Evolutionary conservation across 2,329 filamentous ascomycete species (phyloP).

Genomic region (Diaporthe eres): DNA sequence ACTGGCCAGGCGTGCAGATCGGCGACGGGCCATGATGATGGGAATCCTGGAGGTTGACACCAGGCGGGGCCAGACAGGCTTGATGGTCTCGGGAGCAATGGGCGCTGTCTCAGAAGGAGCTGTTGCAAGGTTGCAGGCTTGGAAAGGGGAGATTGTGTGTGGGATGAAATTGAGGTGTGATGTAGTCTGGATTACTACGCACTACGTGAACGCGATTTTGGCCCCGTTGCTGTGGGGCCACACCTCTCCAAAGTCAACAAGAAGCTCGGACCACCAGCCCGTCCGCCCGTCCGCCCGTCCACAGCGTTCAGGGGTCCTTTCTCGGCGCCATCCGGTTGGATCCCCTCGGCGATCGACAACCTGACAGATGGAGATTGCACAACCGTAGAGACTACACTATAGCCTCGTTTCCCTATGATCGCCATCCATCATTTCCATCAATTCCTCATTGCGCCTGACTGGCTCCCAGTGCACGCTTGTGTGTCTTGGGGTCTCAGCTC

Average conservation of each 20-base stretch:
- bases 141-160: slow-evolving; percentile 24
- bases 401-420: slow-evolving; percentile 9
- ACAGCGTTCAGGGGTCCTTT: slow-evolving; percentile 10
- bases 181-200: slow-evolving; percentile 3
- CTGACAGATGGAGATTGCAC: not conserved
- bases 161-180: slow-evolving; percentile 35
- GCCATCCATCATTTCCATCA: not conserved
- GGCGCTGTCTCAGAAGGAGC: slow-evolving; percentile 11
- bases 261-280: no score
- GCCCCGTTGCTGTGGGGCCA: slow-evolving; percentile 32
- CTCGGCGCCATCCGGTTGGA: not conserved
- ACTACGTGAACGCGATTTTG: slow-evolving; percentile 26
- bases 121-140: slow-evolving; percentile 23
- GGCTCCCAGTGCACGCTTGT: not conserved
- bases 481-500: not conserved
- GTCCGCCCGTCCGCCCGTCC: not conserved
- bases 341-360: slow-evolving; percentile 10
- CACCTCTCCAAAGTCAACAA: slow-evolving; percentile 33
- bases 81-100: slow-evolving; percentile 10
- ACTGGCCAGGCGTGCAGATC: slow-evolving; percentile 42
- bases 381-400: not conserved
- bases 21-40: slow-evolving; percentile 41
- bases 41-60: slow-evolving; percentile 13
- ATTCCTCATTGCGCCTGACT: not conserved
- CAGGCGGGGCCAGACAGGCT: not conserved